Conservation (phyloP, 176 grass and related monocot species). For the Aegilops speltoides region DNA sequence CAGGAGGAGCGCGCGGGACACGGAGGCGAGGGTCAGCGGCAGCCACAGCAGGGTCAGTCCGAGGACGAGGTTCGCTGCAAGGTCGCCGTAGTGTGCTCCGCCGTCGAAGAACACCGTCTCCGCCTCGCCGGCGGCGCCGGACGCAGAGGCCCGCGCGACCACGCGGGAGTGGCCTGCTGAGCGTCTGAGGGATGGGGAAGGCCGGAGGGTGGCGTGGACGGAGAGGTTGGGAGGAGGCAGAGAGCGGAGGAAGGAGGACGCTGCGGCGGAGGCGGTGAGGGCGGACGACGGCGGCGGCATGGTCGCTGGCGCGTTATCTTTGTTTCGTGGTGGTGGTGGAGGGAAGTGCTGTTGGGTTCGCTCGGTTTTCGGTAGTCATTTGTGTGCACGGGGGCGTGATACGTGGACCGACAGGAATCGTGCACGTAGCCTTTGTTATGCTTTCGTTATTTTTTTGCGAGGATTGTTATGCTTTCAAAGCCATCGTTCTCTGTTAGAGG, state of each 20-base stretch:
- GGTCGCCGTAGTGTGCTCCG: conserved; percentile 87
- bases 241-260: conserved; percentile 3
- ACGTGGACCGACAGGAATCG: background rate
- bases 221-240: background rate
- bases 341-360: background rate
- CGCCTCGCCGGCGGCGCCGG: background rate
- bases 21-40: conserved; percentile 84
- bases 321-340: conserved; percentile 30
- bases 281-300: conserved; percentile 19
- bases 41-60: conserved; percentile 91
- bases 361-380: background rate
- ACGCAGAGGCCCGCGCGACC: conserved; percentile 36
- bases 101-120: conserved; percentile 94
- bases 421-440: background rate
- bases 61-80: conserved; percentile 71
- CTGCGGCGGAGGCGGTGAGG: conserved; percentile 11
- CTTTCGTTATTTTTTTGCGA: no score
- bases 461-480: no score
- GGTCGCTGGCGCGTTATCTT: conserved; percentile 16
- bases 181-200: background rate
- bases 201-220: background rate
- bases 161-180: background rate
- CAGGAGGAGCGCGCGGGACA: conserved; percentile 81
- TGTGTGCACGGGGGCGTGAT: background rate
- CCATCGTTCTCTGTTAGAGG: no score